Evolutionary conservation across 2,329 filamentous ascomycete species (phyloP), one percentile per base, ranked within the genome.

Genomic region (Pyrenochaeta sp.): DNA sequence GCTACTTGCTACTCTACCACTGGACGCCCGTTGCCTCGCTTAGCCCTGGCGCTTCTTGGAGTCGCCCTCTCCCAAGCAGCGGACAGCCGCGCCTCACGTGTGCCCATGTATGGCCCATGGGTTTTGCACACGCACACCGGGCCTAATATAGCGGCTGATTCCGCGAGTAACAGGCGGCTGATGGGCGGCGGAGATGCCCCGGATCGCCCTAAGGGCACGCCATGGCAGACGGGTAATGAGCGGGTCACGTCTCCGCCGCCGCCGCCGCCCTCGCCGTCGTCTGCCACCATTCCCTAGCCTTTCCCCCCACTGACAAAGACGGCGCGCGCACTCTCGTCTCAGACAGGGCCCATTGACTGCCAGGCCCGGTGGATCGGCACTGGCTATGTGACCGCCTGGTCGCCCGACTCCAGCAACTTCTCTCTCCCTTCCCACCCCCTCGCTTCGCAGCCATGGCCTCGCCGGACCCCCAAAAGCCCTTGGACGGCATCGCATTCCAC

Each of bases 401-500:
- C n/a, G 36, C 21, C 23, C 15, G 23, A 7, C 23, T 42, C 39
- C 21, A 39, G 21, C 20, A 30, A 12, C 31, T 15, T 32, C 21
- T 17, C 35, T 32, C n/a, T n/a, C n/a, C 36, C 23, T 27, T 30
- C 21, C 21, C 18, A 15, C 41, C 14, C 51, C 12, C 46, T 2
- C 12, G 23, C 14, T 14, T 33, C 29, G 29, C 17, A 21, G 21
- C 41, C 29, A 60, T 60, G 49, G 51, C 57, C n/a, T 47, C 58
- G 31, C 48, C 63, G 23, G 21, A 40, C 15, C 50, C 65, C 2
- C 35, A 40, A 37, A 64, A 61, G 55, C 51, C 60, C 10, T 36
- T 45, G 40, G 53, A 60, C 42, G 40, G 49, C 21, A 53, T 49
- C 32, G 48, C 51, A 20, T 49, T 64, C 44, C 63, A 67, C 44